These are phyloP conservation scores for Canavalia gladiata DNA, from an alignment of 306 rosid species.

Conservation along the genomic window DNA sequence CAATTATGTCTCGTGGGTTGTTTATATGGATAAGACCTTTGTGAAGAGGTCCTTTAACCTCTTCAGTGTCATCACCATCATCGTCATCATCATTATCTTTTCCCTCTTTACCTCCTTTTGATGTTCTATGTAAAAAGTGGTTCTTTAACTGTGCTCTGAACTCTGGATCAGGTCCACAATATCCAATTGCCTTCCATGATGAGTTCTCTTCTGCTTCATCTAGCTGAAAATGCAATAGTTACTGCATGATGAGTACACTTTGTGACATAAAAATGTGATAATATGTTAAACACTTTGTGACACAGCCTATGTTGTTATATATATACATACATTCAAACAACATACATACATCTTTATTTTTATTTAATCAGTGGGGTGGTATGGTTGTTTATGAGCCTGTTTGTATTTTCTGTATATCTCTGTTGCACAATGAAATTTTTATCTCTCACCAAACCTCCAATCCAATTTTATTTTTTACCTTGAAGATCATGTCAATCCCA, in stretches of 20 bases:
- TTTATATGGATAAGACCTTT: constrained; percentile 62
- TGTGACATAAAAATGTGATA: neutral
- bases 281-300: neutral
- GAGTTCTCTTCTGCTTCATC: constrained; percentile 65
- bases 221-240: constrained; percentile 52
- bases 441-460: no score
- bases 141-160: constrained; percentile 52
- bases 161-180: constrained; percentile 70
- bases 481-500: no score
- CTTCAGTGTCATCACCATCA: constrained; percentile 34
- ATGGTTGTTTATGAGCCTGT: no score
- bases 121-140: constrained; percentile 14
- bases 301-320: neutral
- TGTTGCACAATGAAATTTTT: no score
- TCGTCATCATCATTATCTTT: constrained; percentile 4
- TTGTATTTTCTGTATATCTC: no score
- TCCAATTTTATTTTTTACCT: no score
- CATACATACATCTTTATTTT: no score
- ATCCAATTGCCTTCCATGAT: constrained; percentile 86
- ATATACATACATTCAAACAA: neutral
- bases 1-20: constrained; percentile 45
- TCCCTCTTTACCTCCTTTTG: constrained; percentile 43
- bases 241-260: constrained; percentile 5
- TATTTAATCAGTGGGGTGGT: no score
- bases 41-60: constrained; percentile 71